These are phyloP conservation scores for Arachis stenosperma DNA, from an alignment of 306 rosid genomes.

Conservation along the genomic window DNA sequence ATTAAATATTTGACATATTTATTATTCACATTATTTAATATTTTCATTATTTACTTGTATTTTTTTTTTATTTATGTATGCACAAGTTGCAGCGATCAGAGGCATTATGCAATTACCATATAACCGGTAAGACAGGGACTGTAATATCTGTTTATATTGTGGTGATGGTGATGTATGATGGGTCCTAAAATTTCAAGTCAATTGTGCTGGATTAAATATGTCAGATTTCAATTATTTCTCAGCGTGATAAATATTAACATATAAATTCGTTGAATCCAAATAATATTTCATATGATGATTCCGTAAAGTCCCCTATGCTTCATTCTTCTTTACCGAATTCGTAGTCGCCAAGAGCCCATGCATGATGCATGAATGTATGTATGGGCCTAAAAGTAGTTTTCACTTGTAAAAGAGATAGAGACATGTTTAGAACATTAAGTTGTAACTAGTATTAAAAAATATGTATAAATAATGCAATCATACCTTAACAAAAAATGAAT, in stretches of 20 bases:
- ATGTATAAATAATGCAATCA: not conserved
- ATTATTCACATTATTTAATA: too few species aligned
- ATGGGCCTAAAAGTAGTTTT: not conserved
- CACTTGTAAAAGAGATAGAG: not conserved
- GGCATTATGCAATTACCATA: not conserved
- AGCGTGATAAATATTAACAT: too few species aligned
- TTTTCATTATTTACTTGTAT: too few species aligned
- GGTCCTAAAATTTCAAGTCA: too few species aligned
- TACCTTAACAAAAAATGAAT: too few species aligned
- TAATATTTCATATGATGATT: too few species aligned
- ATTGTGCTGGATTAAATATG: too few species aligned
- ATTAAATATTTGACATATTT: too few species aligned
- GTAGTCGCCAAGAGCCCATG: not conserved
- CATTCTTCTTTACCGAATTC: not conserved
- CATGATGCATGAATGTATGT: not conserved
- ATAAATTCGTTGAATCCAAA: too few species aligned
- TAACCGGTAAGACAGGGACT: slow-evolving; percentile 7
- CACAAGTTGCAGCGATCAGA: not conserved
- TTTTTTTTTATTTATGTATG: not conserved
- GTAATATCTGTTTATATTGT: not conserved
- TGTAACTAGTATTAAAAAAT: not conserved
- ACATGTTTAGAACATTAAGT: not conserved
- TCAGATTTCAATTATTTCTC: too few species aligned
- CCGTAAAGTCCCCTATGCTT: not conserved
- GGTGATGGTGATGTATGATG: too few species aligned